Percentiles rank a stretch among this genome's conserved stretches.
phyloP scores from a whole-genome alignment of 1,284 basidiomycete genomes.

The Ganoderma boninense region DNA sequence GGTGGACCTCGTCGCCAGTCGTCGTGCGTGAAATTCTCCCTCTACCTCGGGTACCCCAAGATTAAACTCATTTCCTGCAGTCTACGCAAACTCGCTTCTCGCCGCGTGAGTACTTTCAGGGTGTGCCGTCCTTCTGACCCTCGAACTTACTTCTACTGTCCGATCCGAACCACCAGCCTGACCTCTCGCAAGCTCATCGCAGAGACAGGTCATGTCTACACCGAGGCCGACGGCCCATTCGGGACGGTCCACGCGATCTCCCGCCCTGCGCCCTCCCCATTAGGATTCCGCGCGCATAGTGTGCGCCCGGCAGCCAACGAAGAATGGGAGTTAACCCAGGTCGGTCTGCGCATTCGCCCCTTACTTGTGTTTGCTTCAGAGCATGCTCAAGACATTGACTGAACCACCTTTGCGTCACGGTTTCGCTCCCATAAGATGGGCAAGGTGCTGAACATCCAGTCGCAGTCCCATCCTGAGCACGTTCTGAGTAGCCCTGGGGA shows the following conservation, averaged over 20 bases:
- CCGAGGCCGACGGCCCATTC: not conserved
- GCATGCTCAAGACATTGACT: no score
- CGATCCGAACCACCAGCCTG: not conserved
- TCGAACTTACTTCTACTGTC: no score
- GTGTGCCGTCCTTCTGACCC: not conserved
- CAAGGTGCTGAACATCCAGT: no score
- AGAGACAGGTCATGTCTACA: not conserved
- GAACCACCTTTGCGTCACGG: no score
- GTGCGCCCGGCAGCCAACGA: not conserved
- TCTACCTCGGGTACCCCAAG: not conserved
- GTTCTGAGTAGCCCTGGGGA: no score
- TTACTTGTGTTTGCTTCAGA: not conserved
- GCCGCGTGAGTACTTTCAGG: not conserved
- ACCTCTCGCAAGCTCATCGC: not conserved
- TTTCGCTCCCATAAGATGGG: no score
- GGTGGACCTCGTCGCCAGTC: not conserved
- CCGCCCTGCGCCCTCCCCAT: not conserved
- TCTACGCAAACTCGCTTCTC: not conserved
- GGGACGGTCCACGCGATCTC: not conserved
- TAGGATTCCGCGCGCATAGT: not conserved
- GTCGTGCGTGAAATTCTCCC: not conserved
- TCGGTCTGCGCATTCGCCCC: not conserved
- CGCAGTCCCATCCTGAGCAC: no score
- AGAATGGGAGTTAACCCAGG: not conserved
- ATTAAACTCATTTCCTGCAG: not conserved